Evolutionary conservation across 2,329 filamentous ascomycete species (phyloP), one percentile per base, ranked within the genome.

Genomic region (Neoarthrinium moseri): DNA sequence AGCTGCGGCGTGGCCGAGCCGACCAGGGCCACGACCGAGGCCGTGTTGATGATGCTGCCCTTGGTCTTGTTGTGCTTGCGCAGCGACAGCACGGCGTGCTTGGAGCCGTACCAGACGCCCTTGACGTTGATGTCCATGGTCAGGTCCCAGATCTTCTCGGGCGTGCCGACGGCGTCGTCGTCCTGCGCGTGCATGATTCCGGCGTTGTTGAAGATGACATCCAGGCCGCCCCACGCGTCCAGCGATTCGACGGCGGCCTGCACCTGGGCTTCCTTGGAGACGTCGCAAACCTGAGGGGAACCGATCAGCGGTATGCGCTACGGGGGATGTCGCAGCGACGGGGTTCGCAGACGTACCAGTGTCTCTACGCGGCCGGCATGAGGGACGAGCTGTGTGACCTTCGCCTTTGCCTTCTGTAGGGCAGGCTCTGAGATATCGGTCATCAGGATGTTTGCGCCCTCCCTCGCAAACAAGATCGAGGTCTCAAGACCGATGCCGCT

Each of bases 181-280:
- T 91, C 87, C 47, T 86, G 77, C 38, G 83, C 84, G 72, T 96
- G 91, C 91, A 96, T 96, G 68, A 96, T 96, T 45, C 91, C 91
- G 20, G 91, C 91, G 67, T 96, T 96, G 82, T 96, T 96, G 83
- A 96, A 96, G 59, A 96, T 89, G 62, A 96, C 76, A 65, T 96
- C 91, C 3, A 94, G 70, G 35, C 91, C 91, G 61, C 91, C 91
- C 87, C 89, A 95, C 47, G 80, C 64, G 67, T 96, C 91, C 47
- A 92, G 72, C 8, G 79, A 71, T 56, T 88, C 86, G 43, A 96
- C 76, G 64, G 87, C 82, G 46, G 83, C 81, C 60, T 90, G 72
- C 24, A 96, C 83, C 46, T 94, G 81, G 50, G 78, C 68, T 66
- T 96, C 91, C 61, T 91, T 91, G 65, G 89, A 91, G 45, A 96